Evolutionary conservation across 2,329 filamentous ascomycete species (phyloP), one percentile per base, ranked within the genome.

Genomic region (Plenodomus biglobosus): DNA sequence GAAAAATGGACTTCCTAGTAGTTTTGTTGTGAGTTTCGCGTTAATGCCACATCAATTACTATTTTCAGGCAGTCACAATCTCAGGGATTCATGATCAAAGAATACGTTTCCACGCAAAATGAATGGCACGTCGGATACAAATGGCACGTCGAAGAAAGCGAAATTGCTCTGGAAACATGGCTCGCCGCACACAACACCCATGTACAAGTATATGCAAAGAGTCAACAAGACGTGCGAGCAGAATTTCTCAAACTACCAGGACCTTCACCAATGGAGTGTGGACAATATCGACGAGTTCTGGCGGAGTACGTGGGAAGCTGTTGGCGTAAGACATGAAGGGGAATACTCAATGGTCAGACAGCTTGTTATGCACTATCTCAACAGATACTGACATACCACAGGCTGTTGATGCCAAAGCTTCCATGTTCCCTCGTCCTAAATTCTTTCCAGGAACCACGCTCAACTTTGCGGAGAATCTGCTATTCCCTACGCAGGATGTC

Each of bases 391-490:
- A 68, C 40, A n/a, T 8, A 27, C 42, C 40, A 20, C 62, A 92
- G 85, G 86, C 90, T 36, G 76, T 96, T 16, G 82, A 87, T 19
- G 69, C 80, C 35, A 73, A 82, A 45, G 80, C 84, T 5, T 78
- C 83, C 39, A 88, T 97, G 80, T 97, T 91, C 63, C 92, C 92
- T 19, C 85, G 90, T 19, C 92, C 92, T 7, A 77, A 85, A 50
- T 97, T 96, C 78, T 97, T 96, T 70, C 72, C 84, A 47, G 86
- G 86, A 8, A 82, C 88, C 13, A 84, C 78, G 48, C 78, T 97
- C 56, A 99, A 97, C 72, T 97, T 96, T 69, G 92, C 92, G 20
- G 90, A 97, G 75, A 99, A 99, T 70, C 78, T 97, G 44, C 83
- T 99, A 3, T 96, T 86, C 69, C 92, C 92, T 3, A 71, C 76